These are phyloP conservation scores for Fremontodendron californicum DNA, from an alignment of 345 rosid genomes.

Conservation along the genomic window DNA sequence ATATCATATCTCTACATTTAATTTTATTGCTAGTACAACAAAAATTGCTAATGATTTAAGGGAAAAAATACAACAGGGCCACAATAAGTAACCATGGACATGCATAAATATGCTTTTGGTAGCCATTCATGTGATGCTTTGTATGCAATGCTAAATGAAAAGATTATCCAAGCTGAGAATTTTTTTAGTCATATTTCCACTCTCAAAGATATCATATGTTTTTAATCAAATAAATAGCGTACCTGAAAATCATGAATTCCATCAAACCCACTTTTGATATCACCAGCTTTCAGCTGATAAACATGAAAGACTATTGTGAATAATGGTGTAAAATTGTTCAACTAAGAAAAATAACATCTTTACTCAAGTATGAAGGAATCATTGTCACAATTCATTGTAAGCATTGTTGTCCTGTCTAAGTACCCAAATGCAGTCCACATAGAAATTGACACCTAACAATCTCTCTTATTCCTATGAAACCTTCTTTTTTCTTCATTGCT, in stretches of 20 bases:
- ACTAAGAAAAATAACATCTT: not conserved
- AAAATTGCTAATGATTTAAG: not conserved
- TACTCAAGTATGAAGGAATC: not conserved
- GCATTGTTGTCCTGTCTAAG: not conserved
- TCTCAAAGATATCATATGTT: not conserved
- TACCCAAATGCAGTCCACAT: not conserved
- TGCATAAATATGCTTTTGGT: not conserved
- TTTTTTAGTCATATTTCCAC: not conserved
- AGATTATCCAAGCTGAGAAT: not conserved
- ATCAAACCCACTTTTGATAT: constrained; percentile 61
- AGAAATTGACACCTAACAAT: not conserved
- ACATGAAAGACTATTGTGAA: constrained; percentile 19
- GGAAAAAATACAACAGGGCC: not conserved
- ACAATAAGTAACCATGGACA: not conserved
- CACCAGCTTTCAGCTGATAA: constrained; percentile 57
- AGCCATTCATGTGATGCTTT: not conserved
- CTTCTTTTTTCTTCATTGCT: not conserved
- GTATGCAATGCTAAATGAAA: not conserved
- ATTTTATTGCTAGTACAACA: not conserved
- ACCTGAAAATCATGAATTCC: constrained; percentile 99
- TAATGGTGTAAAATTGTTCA: not conserved
- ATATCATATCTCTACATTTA: not conserved
- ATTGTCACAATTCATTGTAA: not conserved
- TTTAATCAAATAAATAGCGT: constrained; percentile 1
- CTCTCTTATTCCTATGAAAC: not conserved